Base-by-base conservation (phyloP, 176 grass and related monocot genomes). In the Avena atlantica region DNA sequence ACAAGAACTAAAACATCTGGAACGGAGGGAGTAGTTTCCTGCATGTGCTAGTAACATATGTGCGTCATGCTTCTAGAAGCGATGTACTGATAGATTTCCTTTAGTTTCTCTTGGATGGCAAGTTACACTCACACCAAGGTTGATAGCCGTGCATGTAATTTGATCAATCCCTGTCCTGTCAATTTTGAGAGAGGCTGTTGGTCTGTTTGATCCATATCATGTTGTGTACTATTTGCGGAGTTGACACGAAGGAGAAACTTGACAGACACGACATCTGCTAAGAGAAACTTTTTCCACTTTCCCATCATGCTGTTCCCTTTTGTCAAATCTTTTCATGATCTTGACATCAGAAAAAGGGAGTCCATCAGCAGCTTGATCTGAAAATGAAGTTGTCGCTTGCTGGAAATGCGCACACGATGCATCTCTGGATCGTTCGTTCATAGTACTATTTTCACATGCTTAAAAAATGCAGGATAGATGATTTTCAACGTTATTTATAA, bases 171-270 rank as follows among this genome's bases (percentile, higher is more conserved):
- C 40, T 42, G 23, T 23, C 59, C 9, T n/a, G 9, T 34, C 57
- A 57, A 56, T 81, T 77, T 80, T 48, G 70, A 40, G 53, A 21
- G 36, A 80, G 47, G 79, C 50, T 83, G 13, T 19, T 42, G 40
- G 40, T 42, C 6, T 79, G 65, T 47, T 79, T 56, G 84, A 53
- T 83, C 8, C 24, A 24, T 42, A 48, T 69, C 40, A 20, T 47
- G 40, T 49, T 58, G 0, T 86, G 57, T 42, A 42, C 40, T 21
- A 82, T 68, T 67, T 42, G 62, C 8, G 23, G 78, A 62, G 61
- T 86, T 82, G 88, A 76, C 84, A 90, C 61, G 45, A 29, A 62
- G 70, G 9, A 47, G 14, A 72, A 82, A 29, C 40, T 90, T 87
- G 58, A 19, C 37, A 24, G 74, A 42, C 40, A 61, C 66, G 16